These are phyloP conservation scores for Phanerodontia chrysosporium DNA, from an alignment of 768 basidiomycete species.

Conservation along the genomic window DNA sequence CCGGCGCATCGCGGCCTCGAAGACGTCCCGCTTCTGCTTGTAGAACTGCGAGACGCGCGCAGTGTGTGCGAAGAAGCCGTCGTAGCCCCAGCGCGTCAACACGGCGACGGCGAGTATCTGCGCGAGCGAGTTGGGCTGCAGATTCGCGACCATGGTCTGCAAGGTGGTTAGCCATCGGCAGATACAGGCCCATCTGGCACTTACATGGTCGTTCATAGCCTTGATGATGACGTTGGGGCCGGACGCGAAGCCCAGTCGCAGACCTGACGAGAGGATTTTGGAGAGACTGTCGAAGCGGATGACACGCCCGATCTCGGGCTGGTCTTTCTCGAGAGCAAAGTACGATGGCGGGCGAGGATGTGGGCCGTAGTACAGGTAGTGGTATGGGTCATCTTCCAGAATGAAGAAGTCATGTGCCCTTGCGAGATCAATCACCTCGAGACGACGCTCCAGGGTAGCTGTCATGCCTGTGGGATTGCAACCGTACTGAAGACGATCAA, in stretches of 20 bases:
- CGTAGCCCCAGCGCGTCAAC: conserved; percentile 69
- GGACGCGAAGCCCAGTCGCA: conserved; percentile 77
- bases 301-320: conserved; percentile 69
- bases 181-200: conserved; percentile 21
- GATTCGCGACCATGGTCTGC: conserved; percentile 63
- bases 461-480: conserved; percentile 87
- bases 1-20: conserved; percentile 69
- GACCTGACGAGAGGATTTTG: conserved; percentile 74
- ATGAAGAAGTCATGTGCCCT: conserved; percentile 75
- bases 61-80: conserved; percentile 69
- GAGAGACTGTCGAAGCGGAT: conserved; percentile 88
- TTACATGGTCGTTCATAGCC: conserved; percentile 67
- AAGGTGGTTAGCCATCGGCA: not conserved
- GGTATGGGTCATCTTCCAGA: conserved; percentile 86
- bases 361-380: conserved; percentile 70
- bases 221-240: conserved; percentile 66
- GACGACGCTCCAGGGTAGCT: conserved; percentile 60
- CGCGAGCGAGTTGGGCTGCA: conserved; percentile 61
- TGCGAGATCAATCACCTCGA: conserved; percentile 68
- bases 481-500: conserved; percentile 50
- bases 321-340: conserved; percentile 71
- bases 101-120: conserved; percentile 59
- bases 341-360: conserved; percentile 68
- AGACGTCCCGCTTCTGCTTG: conserved; percentile 66
- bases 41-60: conserved; percentile 70